Base-by-base conservation (phyloP, 192 early-diverging fungal species). In the Coemansia biformis region DNA sequence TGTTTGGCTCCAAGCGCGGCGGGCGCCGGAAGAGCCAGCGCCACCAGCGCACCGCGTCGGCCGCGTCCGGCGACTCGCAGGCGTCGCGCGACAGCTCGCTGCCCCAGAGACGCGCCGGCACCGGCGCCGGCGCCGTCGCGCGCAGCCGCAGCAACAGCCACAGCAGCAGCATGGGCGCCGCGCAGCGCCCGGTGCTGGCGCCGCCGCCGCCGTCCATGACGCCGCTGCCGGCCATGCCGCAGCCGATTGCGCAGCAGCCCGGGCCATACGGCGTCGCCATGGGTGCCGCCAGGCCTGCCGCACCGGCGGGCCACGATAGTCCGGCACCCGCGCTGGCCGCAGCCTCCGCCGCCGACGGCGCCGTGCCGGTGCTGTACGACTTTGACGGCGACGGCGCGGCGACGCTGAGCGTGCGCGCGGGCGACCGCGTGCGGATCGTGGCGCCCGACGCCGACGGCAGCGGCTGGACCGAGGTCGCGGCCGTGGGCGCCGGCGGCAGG, bases 361-460 rank as follows among this genome's bases (percentile, higher is more conserved):
- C 34, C 29, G 29, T 10, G 9, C 1, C 46, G 3, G 53, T 68
- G 37, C 23, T 61, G 22, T 68, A 68, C 11, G 66, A 61, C 45
- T 68, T 59, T 55, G 66, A 60, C 12, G 66, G 66, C 21, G 66
- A 68, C 31, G 54, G 58, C 2, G 43, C 53, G 1, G 44, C 47
- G 13, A 68, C 58, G 9, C 54, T 72, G 43, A 47, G 50, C 4
- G 59, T 63, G 4, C 46, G 39, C 3, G 38, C 67, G 0, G 56
- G 60, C 48, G 67, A 71, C 42, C 41, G 40, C 2, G 59, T 63
- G 48, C 44, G 47, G 0, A 45, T 71, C 7, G 42, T 63, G 1
- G 59, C 35, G 17, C 38, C 51, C 5, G 67, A 71, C 15, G 44
- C 22, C 34, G 68, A 60, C 23, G 53, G 53, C 15, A 46, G 52